Base-by-base conservation (phyloP, 257 asterid genomes). In the Avicennia marina region DNA sequence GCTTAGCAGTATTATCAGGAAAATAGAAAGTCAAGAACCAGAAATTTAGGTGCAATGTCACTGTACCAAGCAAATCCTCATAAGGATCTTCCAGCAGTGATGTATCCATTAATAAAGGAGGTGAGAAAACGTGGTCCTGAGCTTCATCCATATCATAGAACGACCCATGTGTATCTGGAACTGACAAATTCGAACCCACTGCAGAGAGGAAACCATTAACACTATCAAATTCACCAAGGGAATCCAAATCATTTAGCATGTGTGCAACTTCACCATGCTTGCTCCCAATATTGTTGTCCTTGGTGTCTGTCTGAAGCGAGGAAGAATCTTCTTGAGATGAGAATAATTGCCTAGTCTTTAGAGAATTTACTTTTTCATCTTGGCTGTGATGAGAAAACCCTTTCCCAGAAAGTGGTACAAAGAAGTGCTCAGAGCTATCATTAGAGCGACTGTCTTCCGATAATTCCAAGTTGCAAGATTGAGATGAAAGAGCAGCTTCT, bases 51-150 rank as follows among this genome's bases (percentile, higher is more conserved):
- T 26, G 52, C 27, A 22, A 52, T n/a, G 38, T 58, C 40, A 46
- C 26, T 87, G 21, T 78, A 93, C 99, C 99, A 58, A 93, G 97
- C 75, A 93, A 78, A 76, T 93, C 99, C 69, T 89, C 99, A 3
- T 93, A 93, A 48, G 89, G 67, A 75, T 93, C 99, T 6, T 76
- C 85, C 54, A 82, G 65, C 40, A 90, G 72, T 50, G 94, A 75
- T 10, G 89, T 53, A 65, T 89, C 97, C 89, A 84, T 86, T 33
- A 93, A 74, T 62, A 93, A 75, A 63, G 97, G 97, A 67, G 97
- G 99, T 51, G 99, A 93, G 67, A 89, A 88, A 60, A 84, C 95
- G 77, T 83, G 95, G 72, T 86, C 95, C 56, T 73, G 88, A 66
- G 72, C 74, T 58, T 85, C 98, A 70, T 78, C 94, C 70, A 70